Percentiles rank a stretch among this genome's conserved stretches.
These are phyloP conservation scores for Lasiosphaeria ovina DNA, from an alignment of 495 filamentous ascomycete genomes.

Conservation along the genomic window DNA sequence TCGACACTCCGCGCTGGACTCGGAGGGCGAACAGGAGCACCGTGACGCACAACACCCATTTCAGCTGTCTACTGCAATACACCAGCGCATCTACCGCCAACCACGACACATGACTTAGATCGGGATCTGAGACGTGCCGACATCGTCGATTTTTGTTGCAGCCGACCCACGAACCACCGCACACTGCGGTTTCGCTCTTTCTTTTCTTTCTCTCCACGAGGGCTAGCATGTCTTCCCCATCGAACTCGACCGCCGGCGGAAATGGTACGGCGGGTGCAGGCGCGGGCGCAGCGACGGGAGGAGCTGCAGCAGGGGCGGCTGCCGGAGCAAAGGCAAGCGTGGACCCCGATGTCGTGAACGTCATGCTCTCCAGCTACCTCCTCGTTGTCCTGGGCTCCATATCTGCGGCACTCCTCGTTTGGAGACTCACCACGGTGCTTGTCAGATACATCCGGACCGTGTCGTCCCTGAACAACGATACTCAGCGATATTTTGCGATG, in stretches of 20 bases:
- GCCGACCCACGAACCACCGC: not conserved
- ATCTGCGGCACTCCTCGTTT: constrained; percentile 42
- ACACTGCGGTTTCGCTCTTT: not conserved
- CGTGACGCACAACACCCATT: not conserved
- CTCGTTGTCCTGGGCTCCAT: constrained; percentile 45
- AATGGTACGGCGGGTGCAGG: constrained; percentile 7
- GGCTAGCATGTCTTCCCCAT: constrained; percentile 1
- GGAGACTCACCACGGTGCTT: constrained; percentile 52
- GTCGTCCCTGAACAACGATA: constrained; percentile 64
- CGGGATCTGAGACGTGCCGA: not conserved
- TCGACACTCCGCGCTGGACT: constrained; percentile 12
- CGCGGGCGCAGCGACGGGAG: not conserved
- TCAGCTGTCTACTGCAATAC: not conserved
- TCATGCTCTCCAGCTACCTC: constrained; percentile 47
- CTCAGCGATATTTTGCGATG: constrained; percentile 53
- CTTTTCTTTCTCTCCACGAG: not conserved
- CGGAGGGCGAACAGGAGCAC: not conserved
- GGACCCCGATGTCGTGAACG: constrained; percentile 36
- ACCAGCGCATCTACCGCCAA: not conserved
- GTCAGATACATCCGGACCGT: constrained; percentile 73
- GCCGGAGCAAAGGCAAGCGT: constrained; percentile 16
- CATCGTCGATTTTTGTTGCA: not conserved
- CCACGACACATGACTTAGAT: constrained; percentile 4
- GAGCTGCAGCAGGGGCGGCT: not conserved
- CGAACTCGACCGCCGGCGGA: not conserved